Conservation (phyloP, 2,329 filamentous ascomycete genomes). For the Alternaria arborescens region DNA sequence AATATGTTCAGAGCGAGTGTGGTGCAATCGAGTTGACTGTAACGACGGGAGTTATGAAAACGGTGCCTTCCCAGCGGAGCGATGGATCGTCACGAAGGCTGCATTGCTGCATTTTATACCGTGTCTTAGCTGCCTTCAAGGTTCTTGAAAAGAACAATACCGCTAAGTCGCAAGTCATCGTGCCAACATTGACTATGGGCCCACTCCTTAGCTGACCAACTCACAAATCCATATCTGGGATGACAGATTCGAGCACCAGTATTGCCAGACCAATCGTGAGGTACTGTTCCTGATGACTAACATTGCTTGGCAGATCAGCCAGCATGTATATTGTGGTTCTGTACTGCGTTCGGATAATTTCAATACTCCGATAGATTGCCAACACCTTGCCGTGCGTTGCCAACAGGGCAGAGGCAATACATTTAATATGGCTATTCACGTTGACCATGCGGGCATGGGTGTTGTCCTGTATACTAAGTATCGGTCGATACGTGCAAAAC, state of each 20-base stretch:
- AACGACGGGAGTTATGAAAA: neutral
- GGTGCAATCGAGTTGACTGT: neutral
- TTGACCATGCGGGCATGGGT: conserved; percentile 4
- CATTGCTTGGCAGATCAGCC: conserved; percentile 16
- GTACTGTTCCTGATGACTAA: neutral
- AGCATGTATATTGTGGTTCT: conserved; percentile 4
- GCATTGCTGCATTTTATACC: conserved; percentile 1
- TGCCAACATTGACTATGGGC: neutral
- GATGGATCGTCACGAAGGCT: neutral
- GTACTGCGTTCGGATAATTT: conserved; percentile 19
- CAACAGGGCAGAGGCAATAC: conserved; percentile 6
- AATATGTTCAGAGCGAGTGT: neutral
- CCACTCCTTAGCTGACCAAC: neutral
- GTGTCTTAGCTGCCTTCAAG: neutral
- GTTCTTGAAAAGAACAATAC: neutral
- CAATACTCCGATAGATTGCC: conserved; percentile 26
- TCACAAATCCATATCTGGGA: neutral
- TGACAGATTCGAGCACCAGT: neutral
- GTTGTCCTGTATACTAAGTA: neutral
- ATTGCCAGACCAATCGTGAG: conserved; percentile 2
- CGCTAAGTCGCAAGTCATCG: neutral
- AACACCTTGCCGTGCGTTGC: too few relatives aligned
- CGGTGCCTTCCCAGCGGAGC: neutral
- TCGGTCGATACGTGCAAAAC: neutral
- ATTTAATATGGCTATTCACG: conserved; percentile 6